A percentile compares a stretch with the other conserved stretches of the same genome.
These are phyloP conservation scores for Lycium ferocissimum DNA, from an alignment of 257 asterid genomes.

Conservation along the genomic window DNA sequence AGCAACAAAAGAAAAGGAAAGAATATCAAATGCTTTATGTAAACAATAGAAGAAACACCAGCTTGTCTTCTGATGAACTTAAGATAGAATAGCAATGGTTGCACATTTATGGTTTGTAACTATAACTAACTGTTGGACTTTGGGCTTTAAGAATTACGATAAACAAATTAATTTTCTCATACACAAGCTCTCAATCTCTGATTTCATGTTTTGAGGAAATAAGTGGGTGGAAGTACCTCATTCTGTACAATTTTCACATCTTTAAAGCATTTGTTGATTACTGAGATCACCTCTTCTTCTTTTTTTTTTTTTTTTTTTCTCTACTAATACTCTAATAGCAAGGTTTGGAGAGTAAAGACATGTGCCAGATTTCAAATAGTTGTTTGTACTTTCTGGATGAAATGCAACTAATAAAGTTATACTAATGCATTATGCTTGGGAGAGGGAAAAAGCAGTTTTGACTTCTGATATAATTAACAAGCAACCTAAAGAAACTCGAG, in stretches of 20 bases:
- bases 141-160: background rate
- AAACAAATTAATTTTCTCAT: background rate
- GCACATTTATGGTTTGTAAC: background rate
- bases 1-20: conserved; percentile 43
- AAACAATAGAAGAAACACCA: background rate
- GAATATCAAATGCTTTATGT: conserved; percentile 22
- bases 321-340: background rate
- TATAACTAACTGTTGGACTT: background rate
- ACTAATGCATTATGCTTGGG: background rate
- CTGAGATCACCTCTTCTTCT: background rate
- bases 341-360: background rate
- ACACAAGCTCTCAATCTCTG: background rate
- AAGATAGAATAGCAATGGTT: background rate
- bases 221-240: background rate
- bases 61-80: background rate
- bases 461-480: background rate
- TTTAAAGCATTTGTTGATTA: conserved; percentile 18
- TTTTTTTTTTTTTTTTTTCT: background rate
- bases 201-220: background rate
- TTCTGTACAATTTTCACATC: background rate
- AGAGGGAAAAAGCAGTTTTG: background rate
- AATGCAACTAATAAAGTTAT: background rate
- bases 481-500: background rate
- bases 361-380: background rate
- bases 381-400: background rate